Evolutionary conservation across 129 eudicot species (phyloP), one percentile per base, ranked within the genome.

Genomic region (Flaveria ramosissima): DNA sequence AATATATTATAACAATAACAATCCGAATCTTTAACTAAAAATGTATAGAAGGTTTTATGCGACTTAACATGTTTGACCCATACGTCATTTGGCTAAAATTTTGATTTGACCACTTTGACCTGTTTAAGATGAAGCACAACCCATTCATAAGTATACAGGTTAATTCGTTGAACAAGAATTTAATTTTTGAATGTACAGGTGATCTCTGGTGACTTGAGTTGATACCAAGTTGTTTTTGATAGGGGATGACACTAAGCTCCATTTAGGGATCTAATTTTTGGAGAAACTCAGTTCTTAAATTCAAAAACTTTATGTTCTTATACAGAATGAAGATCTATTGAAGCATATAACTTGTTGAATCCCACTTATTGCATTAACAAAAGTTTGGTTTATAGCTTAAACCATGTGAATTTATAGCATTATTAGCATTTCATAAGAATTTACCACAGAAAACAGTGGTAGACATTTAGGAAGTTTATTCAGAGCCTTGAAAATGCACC

Each of bases 121-220:
- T 12, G 57, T 5, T 64, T 64, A 23, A 69, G 56, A 46, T 24
- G 16, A 48, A 52, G 52, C 65, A 32, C 8, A 30, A 17, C 36
- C 19, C 65, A 9, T 52, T 74, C 26, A 19, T 66, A 7, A 19
- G 1, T 13, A n/a, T 10, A 67, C 27, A 6, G 20, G 5, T 62
- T 32, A 47, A 27, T 36, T 4, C 42, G 11, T 81, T 61, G 30
- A 59, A 74, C 14, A 0, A 30, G 53, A 60, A 17, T 47, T 21
- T 48, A 13, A 15, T 43, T 30, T 39, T 9, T 36, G 30, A 67
- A 80, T 42, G 72, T 89, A 72, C 88, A 90, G 96, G 90, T 87
- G 71, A 87, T 90, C 43, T 86, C 89, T 41, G 81, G 75, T 30
- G 71, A 74, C 45, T 72, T 71, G 26, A 62, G 76, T 70, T 80